Base-by-base conservation (phyloP, 2,329 filamentous ascomycete species). In the Byssoonygena ceratinophila region DNA sequence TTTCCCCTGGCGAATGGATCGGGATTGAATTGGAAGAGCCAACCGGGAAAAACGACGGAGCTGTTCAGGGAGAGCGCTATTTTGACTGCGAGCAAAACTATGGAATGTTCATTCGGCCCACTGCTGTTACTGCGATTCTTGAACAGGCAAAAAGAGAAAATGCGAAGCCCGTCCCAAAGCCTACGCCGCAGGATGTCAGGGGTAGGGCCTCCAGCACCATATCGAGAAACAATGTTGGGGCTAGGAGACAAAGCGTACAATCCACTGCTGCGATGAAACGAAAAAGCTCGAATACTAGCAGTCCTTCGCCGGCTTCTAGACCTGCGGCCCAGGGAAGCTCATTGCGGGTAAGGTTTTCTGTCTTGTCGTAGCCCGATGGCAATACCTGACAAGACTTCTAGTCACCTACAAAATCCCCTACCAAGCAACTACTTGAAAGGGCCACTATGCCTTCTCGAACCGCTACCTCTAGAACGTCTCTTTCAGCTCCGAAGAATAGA, bases 41-140 rank as follows among this genome's bases (percentile, higher is more conserved):
- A 50, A 80, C 78, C 18, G 91, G 92, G 29, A 97, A 97, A 74
- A 97, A 97, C 62, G 88, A 97, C 76, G 91, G 91, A 58, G 84
- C 85, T 52, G 87, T 97, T 44, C 81, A 91, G 67, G 90, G 88
- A 56, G 80, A 87, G 64, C 77, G 87, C 18, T 97, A 97, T 66
- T 97, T 95, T 61, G 81, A 90, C 46, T 97, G 91, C 60, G 67
- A 75, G 46, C 70, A 74, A 41, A 70, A 77, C 65, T 69, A 83
- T 78, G 80, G 87, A 75, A 92, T 98, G 81, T 97, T 98, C 63
- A 79, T 96, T 52, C 80, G 87, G 57, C 83, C 87, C 27, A 72
- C 78, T 51, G 83, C 83, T 54, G 75, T 92, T 46, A 77, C 76
- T 11, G 73, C 82, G 31, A 63, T 76, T 63, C 46, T 71, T 57